phyloP scores from a whole-genome alignment of 192 early-diverging fungal genomes.

The Backusella tarrabulga region DNA sequence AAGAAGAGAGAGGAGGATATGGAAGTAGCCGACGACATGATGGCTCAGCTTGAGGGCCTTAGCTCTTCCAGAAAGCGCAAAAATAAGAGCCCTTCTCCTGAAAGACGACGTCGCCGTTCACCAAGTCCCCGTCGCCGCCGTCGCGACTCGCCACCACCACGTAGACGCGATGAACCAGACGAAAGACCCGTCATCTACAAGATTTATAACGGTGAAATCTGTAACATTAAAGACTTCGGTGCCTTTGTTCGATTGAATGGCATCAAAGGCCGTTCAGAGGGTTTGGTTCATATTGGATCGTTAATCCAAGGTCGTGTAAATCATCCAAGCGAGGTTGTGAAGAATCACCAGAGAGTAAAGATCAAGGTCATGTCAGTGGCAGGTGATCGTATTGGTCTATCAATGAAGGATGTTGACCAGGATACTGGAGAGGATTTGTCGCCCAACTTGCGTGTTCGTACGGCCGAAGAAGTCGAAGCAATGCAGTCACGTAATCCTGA shows the following conservation, averaged over 20 bases:
- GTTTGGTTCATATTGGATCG: conserved; percentile 84
- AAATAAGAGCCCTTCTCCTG: conserved; percentile 25
- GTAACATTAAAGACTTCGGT: conserved; percentile 90
- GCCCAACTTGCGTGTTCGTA: conserved; percentile 73
- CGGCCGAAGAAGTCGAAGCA: conserved; percentile 60
- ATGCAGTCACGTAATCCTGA: conserved; percentile 66
- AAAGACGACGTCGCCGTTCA: conserved; percentile 28
- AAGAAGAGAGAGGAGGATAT: conserved; percentile 46
- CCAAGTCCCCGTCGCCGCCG: conserved; percentile 25
- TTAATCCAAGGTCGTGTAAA: conserved; percentile 66
- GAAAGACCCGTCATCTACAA: conserved; percentile 87
- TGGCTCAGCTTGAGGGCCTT: conserved; percentile 62
- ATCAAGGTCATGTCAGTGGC: conserved; percentile 95
- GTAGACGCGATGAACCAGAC: conserved; percentile 48
- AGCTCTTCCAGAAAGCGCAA: conserved; percentile 24
- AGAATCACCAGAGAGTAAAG: conserved; percentile 77
- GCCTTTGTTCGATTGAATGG: conserved; percentile 89
- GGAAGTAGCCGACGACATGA: conserved; percentile 47
- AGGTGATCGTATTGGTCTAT: conserved; percentile 79
- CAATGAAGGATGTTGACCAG: conserved; percentile 98
- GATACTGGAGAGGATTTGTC: conserved; percentile 84
- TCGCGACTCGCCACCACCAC: conserved; percentile 20
- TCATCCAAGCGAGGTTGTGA: conserved; percentile 86
- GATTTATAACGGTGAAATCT: conserved; percentile 84
- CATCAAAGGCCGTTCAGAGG: conserved; percentile 74